Evolutionary conservation across 306 rosid genomes (phyloP).

Genomic region (Cercis canadensis): DNA sequence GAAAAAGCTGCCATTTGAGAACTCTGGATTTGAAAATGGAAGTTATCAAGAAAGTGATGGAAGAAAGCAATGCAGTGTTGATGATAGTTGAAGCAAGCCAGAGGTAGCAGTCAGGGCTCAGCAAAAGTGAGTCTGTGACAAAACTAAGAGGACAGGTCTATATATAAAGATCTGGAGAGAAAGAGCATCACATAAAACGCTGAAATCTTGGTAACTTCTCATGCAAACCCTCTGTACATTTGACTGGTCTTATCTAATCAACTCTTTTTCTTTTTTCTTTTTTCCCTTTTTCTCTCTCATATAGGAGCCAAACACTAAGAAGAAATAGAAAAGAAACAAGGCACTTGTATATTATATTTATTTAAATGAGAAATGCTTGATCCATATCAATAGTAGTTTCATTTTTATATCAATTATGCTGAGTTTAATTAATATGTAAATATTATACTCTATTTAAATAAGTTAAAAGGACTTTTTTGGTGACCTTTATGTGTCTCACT

Average conservation of each 20-base stretch:
- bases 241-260: slow-evolving; percentile 54
- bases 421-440: no score
- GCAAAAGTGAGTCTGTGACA: slow-evolving; percentile 51
- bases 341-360: no score
- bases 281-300: not conserved
- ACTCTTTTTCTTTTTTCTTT: not conserved
- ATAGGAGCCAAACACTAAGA: not conserved
- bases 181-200: slow-evolving; percentile 11
- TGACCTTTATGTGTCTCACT: no score
- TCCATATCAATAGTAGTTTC: no score
- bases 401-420: no score
- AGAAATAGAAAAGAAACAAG: not conserved
- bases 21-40: slow-evolving; percentile 33
- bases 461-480: no score
- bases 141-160: slow-evolving; percentile 43
- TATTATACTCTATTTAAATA: no score
- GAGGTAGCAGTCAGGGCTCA: slow-evolving; percentile 42
- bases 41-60: slow-evolving; percentile 50
- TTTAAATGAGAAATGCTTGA: no score
- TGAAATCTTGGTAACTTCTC: slow-evolving; percentile 31
- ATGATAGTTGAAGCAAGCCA: slow-evolving; percentile 29
- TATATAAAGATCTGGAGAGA: slow-evolving; percentile 48
- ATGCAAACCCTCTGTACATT: slow-evolving; percentile 43
- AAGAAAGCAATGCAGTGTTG: slow-evolving; percentile 15
- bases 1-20: slow-evolving; percentile 77